A percentile compares a stretch with the other conserved stretches of the same genome.
Evolutionary conservation across 2,329 filamentous ascomycete genomes (phyloP).

Genomic region (Fusarium sp.): DNA sequence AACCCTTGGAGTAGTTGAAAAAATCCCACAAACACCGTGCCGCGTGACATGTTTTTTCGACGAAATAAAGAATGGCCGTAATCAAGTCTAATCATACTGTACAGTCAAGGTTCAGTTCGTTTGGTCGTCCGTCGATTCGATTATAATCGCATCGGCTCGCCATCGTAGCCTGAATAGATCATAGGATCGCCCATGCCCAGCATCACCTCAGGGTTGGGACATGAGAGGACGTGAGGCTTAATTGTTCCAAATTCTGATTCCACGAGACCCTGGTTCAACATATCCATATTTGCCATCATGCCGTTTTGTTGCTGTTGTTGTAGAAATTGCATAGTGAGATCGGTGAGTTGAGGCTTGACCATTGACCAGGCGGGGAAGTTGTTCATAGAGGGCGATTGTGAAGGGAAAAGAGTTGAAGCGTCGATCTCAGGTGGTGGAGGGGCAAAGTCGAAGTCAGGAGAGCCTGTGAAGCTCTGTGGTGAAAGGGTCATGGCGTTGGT

Average conservation of each 20-base stretch:
- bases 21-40: constrained; percentile 38
- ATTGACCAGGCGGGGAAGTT: constrained; percentile 50
- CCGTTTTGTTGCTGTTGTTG: constrained; percentile 57
- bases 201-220: constrained; percentile 66
- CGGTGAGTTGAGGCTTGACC: constrained; percentile 43
- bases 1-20: neutral
- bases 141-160: constrained; percentile 57
- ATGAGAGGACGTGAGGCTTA: constrained; percentile 66
- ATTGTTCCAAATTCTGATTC: constrained; percentile 65
- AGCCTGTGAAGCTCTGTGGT: constrained; percentile 62
- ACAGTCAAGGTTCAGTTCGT: constrained; percentile 31
- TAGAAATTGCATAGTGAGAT: constrained; percentile 55
- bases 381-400: constrained; percentile 51
- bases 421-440: constrained; percentile 51
- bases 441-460: constrained; percentile 53
- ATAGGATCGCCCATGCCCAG: constrained; percentile 68
- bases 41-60: constrained; percentile 39
- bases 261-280: constrained; percentile 62
- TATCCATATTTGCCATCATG: constrained; percentile 57
- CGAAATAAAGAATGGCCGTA: constrained; percentile 42
- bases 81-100: constrained; percentile 42
- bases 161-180: constrained; percentile 66
- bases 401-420: constrained; percentile 50
- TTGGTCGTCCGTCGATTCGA: constrained; percentile 10
- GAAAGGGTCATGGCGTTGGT: constrained; percentile 62